Evolutionary conservation across 2,329 filamentous ascomycete genomes (phyloP).

Genomic region (Juglanconis sp.): DNA sequence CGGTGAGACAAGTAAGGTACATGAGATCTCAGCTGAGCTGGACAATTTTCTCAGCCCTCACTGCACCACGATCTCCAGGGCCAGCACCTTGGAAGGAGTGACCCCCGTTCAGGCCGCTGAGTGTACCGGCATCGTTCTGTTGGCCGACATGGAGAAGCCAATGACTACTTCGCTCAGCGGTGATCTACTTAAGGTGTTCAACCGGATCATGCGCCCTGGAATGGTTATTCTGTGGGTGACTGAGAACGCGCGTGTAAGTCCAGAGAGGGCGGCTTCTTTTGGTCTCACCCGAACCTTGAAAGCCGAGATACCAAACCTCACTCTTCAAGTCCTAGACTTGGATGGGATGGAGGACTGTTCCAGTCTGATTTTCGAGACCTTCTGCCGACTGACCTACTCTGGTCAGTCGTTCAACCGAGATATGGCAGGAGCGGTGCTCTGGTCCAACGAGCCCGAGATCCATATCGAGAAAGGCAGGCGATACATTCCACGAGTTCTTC

Average conservation of each 20-base stretch:
- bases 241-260: conserved; percentile 20
- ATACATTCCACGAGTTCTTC: conserved; percentile 37
- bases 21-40: conserved; percentile 22
- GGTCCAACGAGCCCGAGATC: conserved; percentile 35
- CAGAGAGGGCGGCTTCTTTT: conserved; percentile 29
- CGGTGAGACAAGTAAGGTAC: conserved; percentile 17
- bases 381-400: conserved; percentile 23
- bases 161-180: conserved; percentile 34
- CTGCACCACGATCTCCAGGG: conserved; percentile 21
- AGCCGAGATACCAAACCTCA: conserved; percentile 30
- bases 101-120: conserved; percentile 19
- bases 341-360: conserved; percentile 17
- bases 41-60: conserved; percentile 19
- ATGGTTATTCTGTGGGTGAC: conserved; percentile 33
- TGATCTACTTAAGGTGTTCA: conserved; percentile 25
- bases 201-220: conserved; percentile 25
- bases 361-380: conserved; percentile 19
- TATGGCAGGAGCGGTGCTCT: conserved; percentile 23
- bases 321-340: conserved; percentile 30
- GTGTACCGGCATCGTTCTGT: conserved; percentile 31
- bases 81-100: conserved; percentile 27
- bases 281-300: conserved; percentile 31
- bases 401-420: not conserved
- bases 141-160: conserved; percentile 35
- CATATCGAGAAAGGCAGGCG: conserved; percentile 32